Evolutionary conservation across 1,284 basidiomycete genomes (phyloP).

Genomic region (Pholiota adiposa): DNA sequence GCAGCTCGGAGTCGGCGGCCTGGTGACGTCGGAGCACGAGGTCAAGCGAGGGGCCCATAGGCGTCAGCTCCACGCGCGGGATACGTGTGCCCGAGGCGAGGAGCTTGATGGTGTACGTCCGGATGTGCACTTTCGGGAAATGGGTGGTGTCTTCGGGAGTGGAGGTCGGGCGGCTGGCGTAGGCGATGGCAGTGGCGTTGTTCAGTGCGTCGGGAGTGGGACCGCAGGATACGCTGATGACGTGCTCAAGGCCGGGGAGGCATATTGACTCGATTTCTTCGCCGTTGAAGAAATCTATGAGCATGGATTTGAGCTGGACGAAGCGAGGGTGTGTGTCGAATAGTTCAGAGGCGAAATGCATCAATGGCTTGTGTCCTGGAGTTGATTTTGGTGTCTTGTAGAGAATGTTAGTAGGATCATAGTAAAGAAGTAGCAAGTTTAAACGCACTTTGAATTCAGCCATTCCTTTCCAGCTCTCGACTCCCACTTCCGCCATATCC

Average conservation of each 20-base stretch:
- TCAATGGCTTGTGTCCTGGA: slow-evolving; percentile 89
- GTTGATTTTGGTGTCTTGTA: slow-evolving; percentile 83
- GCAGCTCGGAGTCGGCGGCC: slow-evolving; percentile 77
- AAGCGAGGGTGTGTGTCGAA: slow-evolving; percentile 93
- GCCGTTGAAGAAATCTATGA: slow-evolving; percentile 91
- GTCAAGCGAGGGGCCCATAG: slow-evolving; percentile 94
- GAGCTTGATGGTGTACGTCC: slow-evolving; percentile 83
- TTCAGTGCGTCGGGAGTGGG: slow-evolving; percentile 63
- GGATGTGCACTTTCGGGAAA: slow-evolving; percentile 86
- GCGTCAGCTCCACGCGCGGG: slow-evolving; percentile 82
- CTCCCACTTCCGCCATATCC: slow-evolving; percentile 95
- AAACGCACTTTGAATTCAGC: slow-evolving; percentile 77
- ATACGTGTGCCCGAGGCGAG: slow-evolving; percentile 78
- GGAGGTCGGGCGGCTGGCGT: slow-evolving; percentile 36
- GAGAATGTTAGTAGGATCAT: neutral
- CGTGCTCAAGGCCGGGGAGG: slow-evolving; percentile 87
- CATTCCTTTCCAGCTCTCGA: slow-evolving; percentile 84
- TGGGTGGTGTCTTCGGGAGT: slow-evolving; percentile 43
- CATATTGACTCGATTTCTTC: slow-evolving; percentile 86
- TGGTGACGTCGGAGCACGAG: slow-evolving; percentile 79
- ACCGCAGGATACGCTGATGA: slow-evolving; percentile 85
- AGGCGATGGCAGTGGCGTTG: slow-evolving; percentile 42
- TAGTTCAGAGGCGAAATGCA: slow-evolving; percentile 94
- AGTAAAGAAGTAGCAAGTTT: neutral
- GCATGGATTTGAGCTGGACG: slow-evolving; percentile 90